These are phyloP conservation scores for Rosa rugosa DNA, from an alignment of 306 rosid genomes.

Conservation along the genomic window DNA sequence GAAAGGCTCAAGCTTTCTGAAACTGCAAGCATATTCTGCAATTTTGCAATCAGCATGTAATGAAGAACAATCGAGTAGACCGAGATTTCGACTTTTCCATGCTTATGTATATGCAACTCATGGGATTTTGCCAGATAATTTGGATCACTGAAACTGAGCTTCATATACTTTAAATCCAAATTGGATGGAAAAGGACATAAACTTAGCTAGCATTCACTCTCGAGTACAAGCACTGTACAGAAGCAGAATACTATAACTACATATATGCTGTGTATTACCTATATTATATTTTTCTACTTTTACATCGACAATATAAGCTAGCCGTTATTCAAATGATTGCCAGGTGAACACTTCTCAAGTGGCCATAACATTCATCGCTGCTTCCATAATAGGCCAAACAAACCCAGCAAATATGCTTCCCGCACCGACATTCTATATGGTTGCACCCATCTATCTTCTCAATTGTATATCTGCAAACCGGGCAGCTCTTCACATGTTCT, in stretches of 20 bases:
- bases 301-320: conserved; percentile 9
- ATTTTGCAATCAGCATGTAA: background rate
- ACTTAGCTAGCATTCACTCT: background rate
- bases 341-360: conserved; percentile 64
- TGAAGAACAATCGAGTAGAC: background rate
- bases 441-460: conserved; percentile 95
- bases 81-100: too few relatives aligned
- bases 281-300: background rate
- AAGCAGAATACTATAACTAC: background rate
- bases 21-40: background rate
- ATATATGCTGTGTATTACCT: background rate
- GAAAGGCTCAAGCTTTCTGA: background rate
- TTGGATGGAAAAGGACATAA: background rate
- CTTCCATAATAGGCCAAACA: conserved; percentile 58
- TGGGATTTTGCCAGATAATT: background rate
- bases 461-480: conserved; percentile 57
- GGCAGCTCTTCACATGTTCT: conserved; percentile 77
- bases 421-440: conserved; percentile 84
- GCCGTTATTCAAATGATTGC: conserved; percentile 42
- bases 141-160: background rate
- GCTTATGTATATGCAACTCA: too few relatives aligned
- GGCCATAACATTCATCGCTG: conserved; percentile 73
- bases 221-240: conserved; percentile 8
- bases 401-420: conserved; percentile 89
- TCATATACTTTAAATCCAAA: conserved; percentile 4